Percentiles rank a stretch among this genome's conserved stretches.
Conservation (phyloP, 352 stramenopile species). For the Phytophthora tentaculata region DNA sequence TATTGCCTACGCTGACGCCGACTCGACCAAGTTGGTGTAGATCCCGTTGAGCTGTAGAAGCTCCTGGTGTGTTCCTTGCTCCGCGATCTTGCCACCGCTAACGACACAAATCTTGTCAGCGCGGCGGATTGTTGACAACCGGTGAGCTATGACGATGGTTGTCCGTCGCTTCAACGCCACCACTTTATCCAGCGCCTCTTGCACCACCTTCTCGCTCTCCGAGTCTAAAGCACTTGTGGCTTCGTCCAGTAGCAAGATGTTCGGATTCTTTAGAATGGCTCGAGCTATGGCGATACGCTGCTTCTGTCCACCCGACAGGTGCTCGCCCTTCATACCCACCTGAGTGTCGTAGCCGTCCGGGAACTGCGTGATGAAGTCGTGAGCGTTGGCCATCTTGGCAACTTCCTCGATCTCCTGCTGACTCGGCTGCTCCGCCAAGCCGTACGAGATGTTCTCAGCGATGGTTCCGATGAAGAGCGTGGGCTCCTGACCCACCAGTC, state of each 20-base stretch:
- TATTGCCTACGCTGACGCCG: too few relatives aligned
- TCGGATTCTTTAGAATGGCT: constrained; percentile 88
- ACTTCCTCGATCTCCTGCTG: constrained; percentile 83
- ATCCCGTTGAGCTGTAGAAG: constrained; percentile 64
- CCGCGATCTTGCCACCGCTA: constrained; percentile 90
- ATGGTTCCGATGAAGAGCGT: constrained; percentile 71
- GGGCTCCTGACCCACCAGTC: constrained; percentile 65
- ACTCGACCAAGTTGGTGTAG: constrained; percentile 45
- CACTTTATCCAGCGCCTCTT: constrained; percentile 77
- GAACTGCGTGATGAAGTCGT: constrained; percentile 93
- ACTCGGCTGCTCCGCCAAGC: constrained; percentile 41
- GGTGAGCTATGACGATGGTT: constrained; percentile 94
- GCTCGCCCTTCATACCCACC: constrained; percentile 94
- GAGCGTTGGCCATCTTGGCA: constrained; percentile 91
- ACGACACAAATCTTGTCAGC: constrained; percentile 96
- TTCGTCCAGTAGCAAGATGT: constrained; percentile 91
- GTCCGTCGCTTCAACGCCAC: constrained; percentile 70
- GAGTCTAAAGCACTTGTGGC: constrained; percentile 88
- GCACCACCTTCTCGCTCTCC: constrained; percentile 85
- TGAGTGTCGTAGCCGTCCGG: constrained; percentile 92
- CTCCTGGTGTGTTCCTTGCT: constrained; percentile 93
- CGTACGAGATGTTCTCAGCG: constrained; percentile 63
- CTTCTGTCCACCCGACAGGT: constrained; percentile 66
- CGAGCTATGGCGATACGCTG: constrained; percentile 92
- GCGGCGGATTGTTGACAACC: constrained; percentile 94